Evolutionary conservation across 805 yeast genomes (phyloP).

Genomic region (Candida qinlingensis): DNA sequence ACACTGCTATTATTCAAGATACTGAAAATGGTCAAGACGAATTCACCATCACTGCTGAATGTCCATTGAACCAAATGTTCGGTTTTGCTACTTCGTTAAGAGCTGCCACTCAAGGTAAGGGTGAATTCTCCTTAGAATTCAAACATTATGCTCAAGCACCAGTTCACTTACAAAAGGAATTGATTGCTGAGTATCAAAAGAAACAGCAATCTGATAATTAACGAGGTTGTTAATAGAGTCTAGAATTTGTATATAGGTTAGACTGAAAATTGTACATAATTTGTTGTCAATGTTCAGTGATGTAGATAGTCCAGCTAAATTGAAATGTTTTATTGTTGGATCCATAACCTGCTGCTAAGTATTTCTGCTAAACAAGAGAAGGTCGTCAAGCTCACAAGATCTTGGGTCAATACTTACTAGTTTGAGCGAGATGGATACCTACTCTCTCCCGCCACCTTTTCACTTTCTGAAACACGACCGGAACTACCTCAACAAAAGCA

Average conservation of each 20-base stretch:
- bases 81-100: conserved; percentile 94
- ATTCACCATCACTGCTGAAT: conserved; percentile 88
- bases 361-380: too few relatives aligned
- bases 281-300: too few relatives aligned
- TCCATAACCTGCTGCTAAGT: too few relatives aligned
- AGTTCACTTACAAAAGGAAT: conserved; percentile 83
- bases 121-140: conserved; percentile 95
- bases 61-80: conserved; percentile 93
- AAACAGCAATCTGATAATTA: conserved; percentile 21
- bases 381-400: too few relatives aligned
- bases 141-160: conserved; percentile 87
- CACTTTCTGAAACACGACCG: too few relatives aligned
- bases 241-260: neutral
- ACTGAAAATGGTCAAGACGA: conserved; percentile 94
- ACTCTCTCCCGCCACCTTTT: too few relatives aligned
- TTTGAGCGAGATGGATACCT: too few relatives aligned
- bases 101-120: conserved; percentile 98
- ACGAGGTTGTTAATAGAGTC: neutral
- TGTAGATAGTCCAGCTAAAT: neutral
- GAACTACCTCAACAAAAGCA: too few relatives aligned
- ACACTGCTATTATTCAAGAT: conserved; percentile 87
- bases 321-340: too few relatives aligned
- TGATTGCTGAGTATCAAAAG: conserved; percentile 78
- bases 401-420: too few relatives aligned
- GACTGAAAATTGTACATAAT: neutral